Evolutionary conservation across 1,284 basidiomycete species (phyloP).

Genomic region (Moesziomyces globuligerus): DNA sequence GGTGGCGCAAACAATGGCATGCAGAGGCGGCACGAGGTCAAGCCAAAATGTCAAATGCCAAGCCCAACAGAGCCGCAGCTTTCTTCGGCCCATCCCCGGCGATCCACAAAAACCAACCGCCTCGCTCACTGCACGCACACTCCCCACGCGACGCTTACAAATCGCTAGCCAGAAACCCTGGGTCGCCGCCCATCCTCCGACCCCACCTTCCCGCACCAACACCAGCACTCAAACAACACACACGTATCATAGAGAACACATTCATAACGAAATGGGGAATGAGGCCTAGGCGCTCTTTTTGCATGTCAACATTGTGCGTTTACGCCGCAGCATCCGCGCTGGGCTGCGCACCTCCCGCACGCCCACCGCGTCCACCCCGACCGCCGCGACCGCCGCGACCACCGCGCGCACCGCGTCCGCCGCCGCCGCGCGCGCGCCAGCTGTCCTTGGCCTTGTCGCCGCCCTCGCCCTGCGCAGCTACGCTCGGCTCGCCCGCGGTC

Average conservation of each 20-base stretch:
- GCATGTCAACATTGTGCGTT: neutral
- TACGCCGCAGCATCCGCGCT: too few species aligned
- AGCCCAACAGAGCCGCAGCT: too few species aligned
- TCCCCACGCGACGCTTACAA: neutral
- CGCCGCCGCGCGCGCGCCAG: conserved; percentile 10
- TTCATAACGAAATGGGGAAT: too few species aligned
- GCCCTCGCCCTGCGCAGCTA: neutral
- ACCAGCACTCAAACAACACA: too few species aligned
- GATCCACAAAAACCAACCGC: neutral
- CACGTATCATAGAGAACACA: too few species aligned
- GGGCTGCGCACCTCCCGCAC: too few species aligned
- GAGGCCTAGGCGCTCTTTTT: too few species aligned
- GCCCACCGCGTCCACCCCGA: conserved; percentile 2
- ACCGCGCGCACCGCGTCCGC: conserved; percentile 6
- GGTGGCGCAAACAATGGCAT: neutral
- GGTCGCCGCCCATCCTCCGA: conserved; percentile 11
- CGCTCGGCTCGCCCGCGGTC: conserved; percentile 2
- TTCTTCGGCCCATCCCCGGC: too few species aligned
- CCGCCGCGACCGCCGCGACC: conserved; percentile 6
- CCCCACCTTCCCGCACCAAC: too few species aligned
- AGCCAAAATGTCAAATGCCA: too few species aligned
- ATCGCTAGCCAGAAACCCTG: neutral
- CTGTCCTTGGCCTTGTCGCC: conserved; percentile 2
- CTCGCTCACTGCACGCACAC: conserved; percentile 7
- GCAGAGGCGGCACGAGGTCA: too few species aligned